Evolutionary conservation across 371 early-diverging fungal genomes (phyloP).

Genomic region (Lichtheimia hyalospora): DNA sequence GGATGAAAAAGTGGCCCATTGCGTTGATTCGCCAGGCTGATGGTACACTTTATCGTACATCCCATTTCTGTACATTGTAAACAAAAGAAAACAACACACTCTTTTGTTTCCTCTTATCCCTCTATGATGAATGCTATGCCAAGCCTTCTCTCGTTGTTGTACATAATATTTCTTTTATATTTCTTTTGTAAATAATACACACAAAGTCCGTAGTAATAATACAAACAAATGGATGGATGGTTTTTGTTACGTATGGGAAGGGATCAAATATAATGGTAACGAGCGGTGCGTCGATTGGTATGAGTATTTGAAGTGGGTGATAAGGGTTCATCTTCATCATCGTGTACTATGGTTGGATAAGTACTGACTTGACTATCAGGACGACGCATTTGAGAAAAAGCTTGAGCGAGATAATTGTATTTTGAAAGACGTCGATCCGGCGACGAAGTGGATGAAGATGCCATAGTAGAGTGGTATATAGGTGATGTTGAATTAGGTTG

Average conservation of each 20-base stretch:
- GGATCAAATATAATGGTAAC: background rate
- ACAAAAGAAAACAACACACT: background rate
- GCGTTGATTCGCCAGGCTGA: conserved; percentile 18
- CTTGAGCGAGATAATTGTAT: conserved; percentile 38
- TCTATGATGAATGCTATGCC: background rate
- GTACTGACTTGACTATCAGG: conserved; percentile 9
- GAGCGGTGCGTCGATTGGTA: background rate
- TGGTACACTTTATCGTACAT: conserved; percentile 21
- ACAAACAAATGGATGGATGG: background rate
- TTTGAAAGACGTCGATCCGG: conserved; percentile 38
- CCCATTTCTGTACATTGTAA: conserved; percentile 14
- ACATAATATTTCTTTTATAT: conserved; percentile 1
- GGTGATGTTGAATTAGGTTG: too few species aligned
- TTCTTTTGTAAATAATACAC: background rate
- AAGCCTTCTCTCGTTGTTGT: background rate
- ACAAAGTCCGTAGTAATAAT: background rate
- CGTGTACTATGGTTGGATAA: background rate
- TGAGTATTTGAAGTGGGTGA: background rate
- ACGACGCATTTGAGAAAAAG: conserved; percentile 39
- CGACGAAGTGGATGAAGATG: background rate
- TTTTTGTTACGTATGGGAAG: background rate
- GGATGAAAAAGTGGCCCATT: conserved; percentile 10
- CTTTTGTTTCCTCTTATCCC: too few species aligned
- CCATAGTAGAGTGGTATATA: background rate
- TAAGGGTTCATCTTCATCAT: background rate